Evolutionary conservation across 1,284 basidiomycete genomes (phyloP).

Genomic region (Tilletia indica): DNA sequence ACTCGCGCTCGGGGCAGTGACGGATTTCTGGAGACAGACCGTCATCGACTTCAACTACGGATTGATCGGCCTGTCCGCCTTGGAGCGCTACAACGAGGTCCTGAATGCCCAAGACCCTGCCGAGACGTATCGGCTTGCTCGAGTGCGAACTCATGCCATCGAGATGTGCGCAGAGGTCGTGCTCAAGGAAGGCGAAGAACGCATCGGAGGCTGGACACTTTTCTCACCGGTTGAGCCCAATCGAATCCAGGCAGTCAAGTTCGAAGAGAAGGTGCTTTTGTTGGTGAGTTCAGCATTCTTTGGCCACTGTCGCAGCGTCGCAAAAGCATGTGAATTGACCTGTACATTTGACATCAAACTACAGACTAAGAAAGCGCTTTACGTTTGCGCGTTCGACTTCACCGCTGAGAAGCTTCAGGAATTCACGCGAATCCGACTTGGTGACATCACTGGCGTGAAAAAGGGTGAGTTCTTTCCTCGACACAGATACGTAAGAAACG

Average conservation of each 20-base stretch:
- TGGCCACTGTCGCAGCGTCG: not conserved
- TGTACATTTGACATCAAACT: slow-evolving; percentile 6
- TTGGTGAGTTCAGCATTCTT: slow-evolving; percentile 56
- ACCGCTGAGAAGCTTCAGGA: slow-evolving; percentile 59
- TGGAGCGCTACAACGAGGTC: slow-evolving; percentile 43
- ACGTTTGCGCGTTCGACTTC: slow-evolving; percentile 69
- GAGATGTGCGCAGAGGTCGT: slow-evolving; percentile 74
- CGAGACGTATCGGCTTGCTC: slow-evolving; percentile 79
- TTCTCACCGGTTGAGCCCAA: slow-evolving; percentile 79
- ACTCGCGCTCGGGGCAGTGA: slow-evolving; percentile 62
- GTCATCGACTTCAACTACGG: slow-evolving; percentile 48
- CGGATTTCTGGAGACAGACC: slow-evolving; percentile 88
- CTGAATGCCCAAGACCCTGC: slow-evolving; percentile 85
- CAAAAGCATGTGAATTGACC: not conserved
- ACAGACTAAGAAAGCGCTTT: slow-evolving; percentile 67
- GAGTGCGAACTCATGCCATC: slow-evolving; percentile 64
- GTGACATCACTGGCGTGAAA: slow-evolving; percentile 75
- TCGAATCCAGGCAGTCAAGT: slow-evolving; percentile 61
- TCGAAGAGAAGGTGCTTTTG: slow-evolving; percentile 85
- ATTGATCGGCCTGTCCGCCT: slow-evolving; percentile 28
- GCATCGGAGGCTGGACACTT: slow-evolving; percentile 85
- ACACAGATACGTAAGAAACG: not conserved
- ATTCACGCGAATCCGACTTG: slow-evolving; percentile 71
- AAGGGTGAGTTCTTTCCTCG: slow-evolving; percentile 63
- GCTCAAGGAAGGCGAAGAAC: slow-evolving; percentile 73